Conservation (phyloP, 1,284 basidiomycete species). For the Pholiota adiposa region DNA sequence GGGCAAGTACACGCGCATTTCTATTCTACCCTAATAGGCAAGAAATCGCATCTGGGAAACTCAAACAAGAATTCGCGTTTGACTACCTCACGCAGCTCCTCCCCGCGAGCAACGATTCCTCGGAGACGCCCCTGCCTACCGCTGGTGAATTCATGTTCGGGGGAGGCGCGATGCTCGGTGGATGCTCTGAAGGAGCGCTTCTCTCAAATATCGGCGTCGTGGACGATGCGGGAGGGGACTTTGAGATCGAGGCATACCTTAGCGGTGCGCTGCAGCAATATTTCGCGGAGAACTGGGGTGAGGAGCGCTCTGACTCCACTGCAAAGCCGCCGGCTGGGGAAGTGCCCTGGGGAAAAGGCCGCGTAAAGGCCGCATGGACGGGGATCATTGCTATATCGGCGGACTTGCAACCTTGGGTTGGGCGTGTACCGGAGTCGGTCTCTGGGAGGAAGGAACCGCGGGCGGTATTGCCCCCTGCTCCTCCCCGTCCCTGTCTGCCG, state of each 20-base stretch:
- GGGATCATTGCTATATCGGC: constrained; percentile 61
- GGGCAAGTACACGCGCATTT: constrained; percentile 51
- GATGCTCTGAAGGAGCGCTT: constrained; percentile 40
- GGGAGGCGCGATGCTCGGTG: constrained; percentile 47
- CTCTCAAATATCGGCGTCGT: constrained; percentile 44
- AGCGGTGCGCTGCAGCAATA: constrained; percentile 49
- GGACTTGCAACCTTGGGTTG: constrained; percentile 61
- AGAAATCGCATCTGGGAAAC: constrained; percentile 22
- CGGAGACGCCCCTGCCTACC: constrained; percentile 25
- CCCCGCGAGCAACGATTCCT: constrained; percentile 5
- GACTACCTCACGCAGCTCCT: constrained; percentile 76
- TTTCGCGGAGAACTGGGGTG: constrained; percentile 38
- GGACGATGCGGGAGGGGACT: constrained; percentile 49
- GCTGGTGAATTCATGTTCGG: constrained; percentile 59
- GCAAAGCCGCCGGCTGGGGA: constrained; percentile 18
- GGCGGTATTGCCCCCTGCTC: neutral
- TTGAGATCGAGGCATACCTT: constrained; percentile 48
- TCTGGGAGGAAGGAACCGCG: constrained; percentile 26
- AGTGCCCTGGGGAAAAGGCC: constrained; percentile 36
- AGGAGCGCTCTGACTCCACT: constrained; percentile 37
- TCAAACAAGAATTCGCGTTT: constrained; percentile 38
- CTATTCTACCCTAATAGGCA: constrained; percentile 52
- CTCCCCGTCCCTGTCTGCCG: neutral
- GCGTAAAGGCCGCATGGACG: constrained; percentile 59
- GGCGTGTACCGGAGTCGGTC: constrained; percentile 48